Evolutionary conservation across 2,329 filamentous ascomycete genomes (phyloP), one percentile per base, ranked within the genome.

Genomic region (Aspergillus sp.): DNA sequence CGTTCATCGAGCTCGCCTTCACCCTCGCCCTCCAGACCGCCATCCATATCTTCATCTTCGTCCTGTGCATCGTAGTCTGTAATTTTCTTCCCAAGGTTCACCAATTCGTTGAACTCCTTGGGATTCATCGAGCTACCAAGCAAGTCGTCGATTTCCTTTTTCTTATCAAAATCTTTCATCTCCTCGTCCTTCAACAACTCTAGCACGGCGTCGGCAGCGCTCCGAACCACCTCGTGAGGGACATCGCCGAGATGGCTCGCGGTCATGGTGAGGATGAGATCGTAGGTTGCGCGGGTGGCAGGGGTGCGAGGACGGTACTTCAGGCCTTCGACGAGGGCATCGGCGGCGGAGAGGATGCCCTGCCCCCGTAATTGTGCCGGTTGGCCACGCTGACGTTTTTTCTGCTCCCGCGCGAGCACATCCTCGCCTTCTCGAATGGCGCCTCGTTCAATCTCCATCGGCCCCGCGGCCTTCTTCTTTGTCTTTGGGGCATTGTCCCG

Each of bases 41-140:
- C 85, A 26, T 83, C 87, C 78, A 90, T 89, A 52, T 91, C 86
- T 60, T 96, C 93, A 57, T 97, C 92, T 30, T 96, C 94, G 59
- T 97, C 93, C 69, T 97, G 91, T 36, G 89, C 89, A 72, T 97
- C 89, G 72, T 97, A 99, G 71, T 99, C 94, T 46, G 94, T 99
- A 58, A 99, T 96, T 76, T 99, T 99, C 78, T 99, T 99, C 59
- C 92, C 90, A 41, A 99, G 77, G 67, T 96, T 99, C 50, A 97
- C 86, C 60, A 99, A 76, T 75, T 97, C 93, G 68, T 97, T 97
- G 77, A 97, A 99, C 70, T 96, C 87, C 68, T 96, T 95, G 1
- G 90, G 83, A 45, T 81, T 86, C 77, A 96, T 83, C 0, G 85
- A 85, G 33, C 82, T 82, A n/a, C 93, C 94, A 40, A 99, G 73